phyloP scores from a whole-genome alignment of 805 yeast genomes.

The Ogataea parapolymorpha region DNA sequence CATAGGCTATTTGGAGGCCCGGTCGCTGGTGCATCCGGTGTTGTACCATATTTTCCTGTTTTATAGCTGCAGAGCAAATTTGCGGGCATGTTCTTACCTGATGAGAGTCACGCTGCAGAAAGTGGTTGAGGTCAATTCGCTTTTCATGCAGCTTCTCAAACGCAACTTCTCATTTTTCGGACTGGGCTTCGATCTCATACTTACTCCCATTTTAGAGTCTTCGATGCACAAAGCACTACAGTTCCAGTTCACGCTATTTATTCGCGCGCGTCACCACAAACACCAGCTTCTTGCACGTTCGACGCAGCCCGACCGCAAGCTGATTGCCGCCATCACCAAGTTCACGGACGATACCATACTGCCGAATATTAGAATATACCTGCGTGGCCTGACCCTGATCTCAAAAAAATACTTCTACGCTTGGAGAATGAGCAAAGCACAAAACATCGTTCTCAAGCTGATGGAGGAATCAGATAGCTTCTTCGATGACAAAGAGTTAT shows the following conservation, averaged over 20 bases:
- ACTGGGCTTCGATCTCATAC: slow-evolving; percentile 36
- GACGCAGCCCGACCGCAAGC: slow-evolving; percentile 3
- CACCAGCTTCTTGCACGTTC: slow-evolving; percentile 10
- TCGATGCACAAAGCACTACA: slow-evolving; percentile 39
- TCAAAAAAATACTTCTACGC: slow-evolving; percentile 63
- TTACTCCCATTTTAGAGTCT: slow-evolving; percentile 37
- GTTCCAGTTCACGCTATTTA: slow-evolving; percentile 24
- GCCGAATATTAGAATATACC: slow-evolving; percentile 41
- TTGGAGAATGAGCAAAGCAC: slow-evolving; percentile 63
- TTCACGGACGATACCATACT: slow-evolving; percentile 21
- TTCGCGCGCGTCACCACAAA: slow-evolving; percentile 32
- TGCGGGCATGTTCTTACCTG: slow-evolving; percentile 36
- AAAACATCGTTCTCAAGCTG: slow-evolving; percentile 38
- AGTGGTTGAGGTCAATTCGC: slow-evolving; percentile 35
- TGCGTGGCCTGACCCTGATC: slow-evolving; percentile 39
- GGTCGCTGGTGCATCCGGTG: slow-evolving; percentile 37
- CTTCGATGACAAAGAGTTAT: neutral
- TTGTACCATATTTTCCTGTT: slow-evolving; percentile 41
- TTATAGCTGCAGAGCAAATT: slow-evolving; percentile 35
- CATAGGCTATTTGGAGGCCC: slow-evolving; percentile 24
- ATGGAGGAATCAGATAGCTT: slow-evolving; percentile 22
- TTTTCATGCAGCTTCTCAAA: slow-evolving; percentile 36
- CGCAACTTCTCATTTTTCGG: slow-evolving; percentile 29
- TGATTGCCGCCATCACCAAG: slow-evolving; percentile 12
- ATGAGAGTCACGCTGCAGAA: slow-evolving; percentile 33